These are phyloP conservation scores for Wickerhamomyces chambardii DNA, from an alignment of 805 yeast species.

Conservation along the genomic window DNA sequence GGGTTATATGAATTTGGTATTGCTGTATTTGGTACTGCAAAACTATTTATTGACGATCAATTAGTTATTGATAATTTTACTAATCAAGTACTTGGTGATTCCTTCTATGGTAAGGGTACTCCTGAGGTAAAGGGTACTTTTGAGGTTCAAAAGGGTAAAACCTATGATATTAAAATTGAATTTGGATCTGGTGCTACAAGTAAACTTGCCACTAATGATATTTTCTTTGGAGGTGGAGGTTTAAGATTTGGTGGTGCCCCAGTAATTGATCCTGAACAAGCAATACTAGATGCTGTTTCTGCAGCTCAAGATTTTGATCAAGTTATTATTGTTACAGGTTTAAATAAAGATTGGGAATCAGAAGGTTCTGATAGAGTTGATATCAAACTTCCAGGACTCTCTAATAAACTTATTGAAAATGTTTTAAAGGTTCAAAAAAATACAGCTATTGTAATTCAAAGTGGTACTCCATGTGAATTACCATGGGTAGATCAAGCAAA, in stretches of 20 bases:
- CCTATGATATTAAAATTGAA: slow-evolving; percentile 34
- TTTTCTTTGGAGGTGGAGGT: slow-evolving; percentile 23
- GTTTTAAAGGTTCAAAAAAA: slow-evolving; percentile 38
- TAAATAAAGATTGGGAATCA: slow-evolving; percentile 46
- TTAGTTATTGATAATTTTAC: slow-evolving; percentile 45
- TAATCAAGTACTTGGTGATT: slow-evolving; percentile 38
- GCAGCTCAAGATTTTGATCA: slow-evolving; percentile 40
- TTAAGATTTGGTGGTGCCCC: slow-evolving; percentile 20
- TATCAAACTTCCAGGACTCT: slow-evolving; percentile 41
- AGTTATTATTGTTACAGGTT: slow-evolving; percentile 42
- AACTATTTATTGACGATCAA: slow-evolving; percentile 38
- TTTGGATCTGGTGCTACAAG: slow-evolving; percentile 39
- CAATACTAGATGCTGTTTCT: slow-evolving; percentile 29
- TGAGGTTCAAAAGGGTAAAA: slow-evolving; percentile 29
- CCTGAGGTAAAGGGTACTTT: slow-evolving; percentile 31
- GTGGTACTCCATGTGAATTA: slow-evolving; percentile 54
- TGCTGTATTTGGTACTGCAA: slow-evolving; percentile 46
- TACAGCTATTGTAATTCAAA: slow-evolving; percentile 43
- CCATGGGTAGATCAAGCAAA: slow-evolving; percentile 39
- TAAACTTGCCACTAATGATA: slow-evolving; percentile 3
- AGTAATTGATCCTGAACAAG: slow-evolving; percentile 16
- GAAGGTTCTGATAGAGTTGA: slow-evolving; percentile 48
- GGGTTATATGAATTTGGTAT: slow-evolving; percentile 44
- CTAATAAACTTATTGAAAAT: slow-evolving; percentile 34
- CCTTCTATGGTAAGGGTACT: slow-evolving; percentile 46